A percentile compares a stretch with the other conserved stretches of the same genome.
Evolutionary conservation across 208 protist genomes (phyloP).

Genomic region (Borovskyia barvae): DNA sequence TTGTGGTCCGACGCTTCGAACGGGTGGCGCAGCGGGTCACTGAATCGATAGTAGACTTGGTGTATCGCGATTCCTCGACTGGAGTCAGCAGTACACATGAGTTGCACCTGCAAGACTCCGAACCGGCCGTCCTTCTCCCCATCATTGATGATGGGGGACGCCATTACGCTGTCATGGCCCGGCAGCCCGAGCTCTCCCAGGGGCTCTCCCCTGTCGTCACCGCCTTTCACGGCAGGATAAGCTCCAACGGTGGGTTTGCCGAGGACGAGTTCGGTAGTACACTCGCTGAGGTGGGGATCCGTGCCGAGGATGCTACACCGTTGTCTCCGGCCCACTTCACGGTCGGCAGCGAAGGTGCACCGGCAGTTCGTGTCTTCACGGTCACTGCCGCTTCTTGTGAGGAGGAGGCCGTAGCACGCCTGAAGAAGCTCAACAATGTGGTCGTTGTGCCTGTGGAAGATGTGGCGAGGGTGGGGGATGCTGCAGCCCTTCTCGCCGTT

Average conservation of each 20-base stretch:
- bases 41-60: slow-evolving; percentile 52
- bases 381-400: slow-evolving; percentile 20
- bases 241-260: slow-evolving; percentile 22
- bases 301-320: slow-evolving; percentile 10
- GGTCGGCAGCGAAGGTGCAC: slow-evolving; percentile 62
- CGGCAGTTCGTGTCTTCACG: slow-evolving; percentile 43
- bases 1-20: slow-evolving; percentile 50
- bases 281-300: slow-evolving; percentile 32
- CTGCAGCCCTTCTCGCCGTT: slow-evolving; percentile 50
- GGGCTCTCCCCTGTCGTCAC: slow-evolving; percentile 31
- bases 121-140: slow-evolving; percentile 50
- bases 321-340: slow-evolving; percentile 31
- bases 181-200: slow-evolving; percentile 33
- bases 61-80: slow-evolving; percentile 32
- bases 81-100: slow-evolving; percentile 24
- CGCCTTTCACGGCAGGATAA: slow-evolving; percentile 42
- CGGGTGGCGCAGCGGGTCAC: slow-evolving; percentile 64
- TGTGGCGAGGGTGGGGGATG: slow-evolving; percentile 35
- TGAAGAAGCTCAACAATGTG: slow-evolving; percentile 13
- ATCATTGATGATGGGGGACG: slow-evolving; percentile 28
- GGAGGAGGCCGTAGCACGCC: slow-evolving; percentile 11
- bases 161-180: slow-evolving; percentile 41
- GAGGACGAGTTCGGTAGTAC: slow-evolving; percentile 16
- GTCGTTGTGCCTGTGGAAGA: slow-evolving; percentile 46
- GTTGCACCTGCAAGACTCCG: slow-evolving; percentile 33